These are phyloP conservation scores for Lipomyces spencermartinsiae DNA, from an alignment of 805 yeast genomes.

Conservation along the genomic window DNA sequence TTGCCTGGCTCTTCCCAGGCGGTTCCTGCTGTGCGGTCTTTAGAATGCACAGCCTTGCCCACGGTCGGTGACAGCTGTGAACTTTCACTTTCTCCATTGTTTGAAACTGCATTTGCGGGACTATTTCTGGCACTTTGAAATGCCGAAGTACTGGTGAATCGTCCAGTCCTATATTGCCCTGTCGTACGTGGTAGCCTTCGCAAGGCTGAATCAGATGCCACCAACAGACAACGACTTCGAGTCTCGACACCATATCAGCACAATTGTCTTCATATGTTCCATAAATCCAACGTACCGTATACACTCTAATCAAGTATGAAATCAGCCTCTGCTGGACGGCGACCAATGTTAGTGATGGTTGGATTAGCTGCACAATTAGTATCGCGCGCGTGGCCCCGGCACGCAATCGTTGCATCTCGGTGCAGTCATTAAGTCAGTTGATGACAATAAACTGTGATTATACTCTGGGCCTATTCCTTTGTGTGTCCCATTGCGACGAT, in stretches of 20 bases:
- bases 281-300: background rate
- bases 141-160: background rate
- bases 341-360: background rate
- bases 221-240: background rate
- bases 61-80: background rate
- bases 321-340: background rate
- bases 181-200: background rate
- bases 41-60: background rate
- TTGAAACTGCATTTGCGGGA: background rate
- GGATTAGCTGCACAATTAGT: background rate
- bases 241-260: background rate
- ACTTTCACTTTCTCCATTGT: background rate
- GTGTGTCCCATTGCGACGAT: background rate
- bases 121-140: background rate
- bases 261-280: background rate
- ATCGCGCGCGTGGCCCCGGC: background rate
- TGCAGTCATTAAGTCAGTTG: background rate
- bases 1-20: background rate
- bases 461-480: background rate
- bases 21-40: background rate
- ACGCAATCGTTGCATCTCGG: background rate
- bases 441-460: background rate
- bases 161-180: background rate
- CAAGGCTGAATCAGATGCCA: background rate
- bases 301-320: background rate